phyloP scores from a whole-genome alignment of 129 eudicot species.

The Solidago caesia region DNA sequence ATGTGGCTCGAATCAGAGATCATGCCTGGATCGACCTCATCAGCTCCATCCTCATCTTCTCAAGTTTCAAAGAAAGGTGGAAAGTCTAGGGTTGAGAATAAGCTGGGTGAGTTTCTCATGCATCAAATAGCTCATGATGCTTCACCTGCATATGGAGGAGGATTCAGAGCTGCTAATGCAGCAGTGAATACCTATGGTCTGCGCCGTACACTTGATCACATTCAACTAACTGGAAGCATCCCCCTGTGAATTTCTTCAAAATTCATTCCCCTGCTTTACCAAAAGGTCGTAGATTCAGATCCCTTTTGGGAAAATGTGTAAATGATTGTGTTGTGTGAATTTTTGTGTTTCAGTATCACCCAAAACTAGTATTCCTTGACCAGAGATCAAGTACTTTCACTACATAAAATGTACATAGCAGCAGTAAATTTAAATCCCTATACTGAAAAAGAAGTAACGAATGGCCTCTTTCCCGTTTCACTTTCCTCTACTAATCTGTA shows the following conservation, averaged over 20 bases:
- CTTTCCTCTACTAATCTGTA: conserved; percentile 32
- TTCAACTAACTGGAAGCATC: conserved; percentile 67
- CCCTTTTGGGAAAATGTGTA: neutral
- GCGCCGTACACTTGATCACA: conserved; percentile 85
- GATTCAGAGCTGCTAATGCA: conserved; percentile 81
- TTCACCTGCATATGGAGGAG: conserved; percentile 95
- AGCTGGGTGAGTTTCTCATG: conserved; percentile 81
- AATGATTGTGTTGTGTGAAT: neutral
- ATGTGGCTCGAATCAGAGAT: conserved; percentile 99
- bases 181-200: conserved; percentile 84
- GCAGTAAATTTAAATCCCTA: conserved; percentile 15
- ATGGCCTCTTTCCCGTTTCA: conserved; percentile 32
- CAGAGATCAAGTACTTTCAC: neutral
- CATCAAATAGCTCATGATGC: conserved; percentile 90
- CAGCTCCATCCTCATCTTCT: conserved; percentile 67
- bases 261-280: conserved; percentile 16
- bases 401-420: neutral
- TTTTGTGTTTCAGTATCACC: neutral
- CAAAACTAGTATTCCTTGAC: neutral
- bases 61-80: conserved; percentile 84
- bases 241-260: conserved; percentile 40
- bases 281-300: too few relatives aligned
- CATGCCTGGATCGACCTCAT: conserved; percentile 51
- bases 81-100: conserved; percentile 70
- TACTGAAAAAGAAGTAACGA: neutral